Percentiles rank a stretch among this genome's conserved stretches.
These are phyloP conservation scores for Beta corolliflora DNA, from an alignment of 179 eudicot genomes.

Conservation along the genomic window DNA sequence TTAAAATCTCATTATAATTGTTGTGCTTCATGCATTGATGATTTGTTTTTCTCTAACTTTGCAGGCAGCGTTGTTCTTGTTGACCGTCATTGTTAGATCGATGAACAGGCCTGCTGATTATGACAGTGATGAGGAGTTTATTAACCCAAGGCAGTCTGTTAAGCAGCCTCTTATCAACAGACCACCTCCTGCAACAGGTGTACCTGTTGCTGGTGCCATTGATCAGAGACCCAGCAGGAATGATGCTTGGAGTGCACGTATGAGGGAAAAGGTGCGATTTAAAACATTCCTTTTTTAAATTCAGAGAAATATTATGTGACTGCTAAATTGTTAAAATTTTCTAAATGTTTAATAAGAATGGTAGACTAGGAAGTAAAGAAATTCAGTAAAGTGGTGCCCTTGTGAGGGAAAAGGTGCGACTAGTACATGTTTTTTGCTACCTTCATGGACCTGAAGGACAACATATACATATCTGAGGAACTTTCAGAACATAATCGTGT, in stretches of 20 bases:
- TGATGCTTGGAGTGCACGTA: constrained; percentile 99
- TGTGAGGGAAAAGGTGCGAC: not conserved
- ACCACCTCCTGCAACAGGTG: constrained; percentile 63
- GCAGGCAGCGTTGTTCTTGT: constrained; percentile 80
- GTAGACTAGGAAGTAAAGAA: not conserved
- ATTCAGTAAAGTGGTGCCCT: not conserved
- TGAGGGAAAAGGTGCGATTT: constrained; percentile 88
- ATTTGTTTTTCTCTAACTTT: constrained; percentile 20
- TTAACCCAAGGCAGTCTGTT: constrained; percentile 75
- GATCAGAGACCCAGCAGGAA: constrained; percentile 78
- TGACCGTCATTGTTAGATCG: constrained; percentile 77
- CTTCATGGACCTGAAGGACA: not conserved
- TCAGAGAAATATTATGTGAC: not conserved
- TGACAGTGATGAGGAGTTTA: constrained; percentile 94
- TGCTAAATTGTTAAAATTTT: not conserved
- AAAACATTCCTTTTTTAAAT: not conserved
- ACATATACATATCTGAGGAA: not conserved
- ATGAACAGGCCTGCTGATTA: constrained; percentile 79
- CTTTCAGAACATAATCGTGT: not conserved
- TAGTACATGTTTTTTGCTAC: not conserved
- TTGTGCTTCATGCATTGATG: constrained; percentile 6
- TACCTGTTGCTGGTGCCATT: constrained; percentile 66
- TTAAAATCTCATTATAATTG: not conserved
- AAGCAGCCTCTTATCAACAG: constrained; percentile 84
- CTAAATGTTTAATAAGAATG: not conserved